Percentiles rank a stretch among this genome's conserved stretches.
Evolutionary conservation across 2,329 filamentous ascomycete genomes (phyloP).

Genomic region (Talaromyces piceae): DNA sequence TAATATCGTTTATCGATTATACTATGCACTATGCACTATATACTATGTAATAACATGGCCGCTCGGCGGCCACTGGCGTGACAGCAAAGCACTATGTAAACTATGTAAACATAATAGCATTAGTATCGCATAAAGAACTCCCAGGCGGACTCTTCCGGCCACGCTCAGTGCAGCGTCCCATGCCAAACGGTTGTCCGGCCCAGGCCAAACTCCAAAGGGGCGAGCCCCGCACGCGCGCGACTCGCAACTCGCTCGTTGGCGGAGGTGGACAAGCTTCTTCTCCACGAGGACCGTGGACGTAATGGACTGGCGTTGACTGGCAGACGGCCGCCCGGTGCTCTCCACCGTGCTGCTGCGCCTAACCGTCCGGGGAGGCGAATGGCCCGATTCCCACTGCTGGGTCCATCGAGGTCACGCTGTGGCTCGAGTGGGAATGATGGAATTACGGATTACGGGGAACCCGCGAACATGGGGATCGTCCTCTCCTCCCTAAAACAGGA

Average conservation of each 20-base stretch:
- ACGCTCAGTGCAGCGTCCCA: too few species aligned
- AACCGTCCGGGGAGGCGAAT: neutral
- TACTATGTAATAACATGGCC: neutral
- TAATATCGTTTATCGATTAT: too few species aligned
- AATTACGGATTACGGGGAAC: neutral
- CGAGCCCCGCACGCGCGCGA: neutral
- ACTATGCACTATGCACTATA: too few species aligned
- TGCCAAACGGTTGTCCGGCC: neutral
- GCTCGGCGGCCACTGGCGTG: neutral
- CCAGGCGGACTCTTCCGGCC: neutral
- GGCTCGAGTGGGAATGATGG: neutral
- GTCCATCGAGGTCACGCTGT: conserved; percentile 1
- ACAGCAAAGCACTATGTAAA: neutral
- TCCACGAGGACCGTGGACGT: neutral
- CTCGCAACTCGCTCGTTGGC: neutral
- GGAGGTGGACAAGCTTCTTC: neutral
- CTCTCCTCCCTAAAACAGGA: neutral
- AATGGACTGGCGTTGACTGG: neutral
- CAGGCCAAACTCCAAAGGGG: neutral
- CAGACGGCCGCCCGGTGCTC: neutral
- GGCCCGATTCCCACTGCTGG: neutral
- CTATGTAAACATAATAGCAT: neutral
- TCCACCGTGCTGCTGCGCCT: neutral
- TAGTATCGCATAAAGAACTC: too few species aligned
- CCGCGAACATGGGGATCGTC: neutral